Conservation (phyloP, 2,329 filamentous ascomycete genomes). For the Tolypocladium endophyticum region DNA sequence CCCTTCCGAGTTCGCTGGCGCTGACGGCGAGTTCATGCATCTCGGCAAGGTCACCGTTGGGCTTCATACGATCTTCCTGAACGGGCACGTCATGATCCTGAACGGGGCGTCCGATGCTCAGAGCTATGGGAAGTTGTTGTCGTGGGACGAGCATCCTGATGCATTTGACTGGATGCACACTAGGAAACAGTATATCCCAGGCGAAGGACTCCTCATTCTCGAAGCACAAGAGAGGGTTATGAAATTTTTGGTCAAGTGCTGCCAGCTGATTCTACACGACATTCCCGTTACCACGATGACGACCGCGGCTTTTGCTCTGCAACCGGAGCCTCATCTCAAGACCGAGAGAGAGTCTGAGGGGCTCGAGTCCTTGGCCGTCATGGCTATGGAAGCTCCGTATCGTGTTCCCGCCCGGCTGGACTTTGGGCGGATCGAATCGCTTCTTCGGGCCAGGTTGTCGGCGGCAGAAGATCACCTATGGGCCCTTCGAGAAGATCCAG, state of each 20-base stretch:
- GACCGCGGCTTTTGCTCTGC: conserved; percentile 17
- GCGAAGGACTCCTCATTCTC: conserved; percentile 37
- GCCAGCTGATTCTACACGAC: conserved; percentile 39
- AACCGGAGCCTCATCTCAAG: conserved; percentile 25
- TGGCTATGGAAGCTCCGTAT: conserved; percentile 42
- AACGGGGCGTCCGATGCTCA: conserved; percentile 13
- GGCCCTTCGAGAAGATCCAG: conserved; percentile 46
- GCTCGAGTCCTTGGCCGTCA: conserved; percentile 25
- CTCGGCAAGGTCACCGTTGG: conserved; percentile 15
- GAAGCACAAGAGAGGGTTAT: conserved; percentile 38
- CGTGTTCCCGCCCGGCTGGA: conserved; percentile 34
- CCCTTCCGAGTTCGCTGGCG: conserved; percentile 35
- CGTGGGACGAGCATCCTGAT: conserved; percentile 22
- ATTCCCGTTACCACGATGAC: conserved; percentile 21
- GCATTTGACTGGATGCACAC: conserved; percentile 24
- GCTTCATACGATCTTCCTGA: conserved; percentile 16
- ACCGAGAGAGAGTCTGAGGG: conserved; percentile 16
- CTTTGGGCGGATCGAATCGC: conserved; percentile 28
- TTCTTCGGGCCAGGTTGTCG: conserved; percentile 30
- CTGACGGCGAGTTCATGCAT: conserved; percentile 27
- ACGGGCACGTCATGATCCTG: conserved; percentile 22
- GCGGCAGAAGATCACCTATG: conserved; percentile 43
- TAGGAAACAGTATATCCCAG: conserved; percentile 27
- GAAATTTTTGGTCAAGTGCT: conserved; percentile 37
- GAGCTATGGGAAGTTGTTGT: conserved; percentile 25